Base-by-base conservation (phyloP, 805 yeast genomes). In the Starmera pachycereana region DNA sequence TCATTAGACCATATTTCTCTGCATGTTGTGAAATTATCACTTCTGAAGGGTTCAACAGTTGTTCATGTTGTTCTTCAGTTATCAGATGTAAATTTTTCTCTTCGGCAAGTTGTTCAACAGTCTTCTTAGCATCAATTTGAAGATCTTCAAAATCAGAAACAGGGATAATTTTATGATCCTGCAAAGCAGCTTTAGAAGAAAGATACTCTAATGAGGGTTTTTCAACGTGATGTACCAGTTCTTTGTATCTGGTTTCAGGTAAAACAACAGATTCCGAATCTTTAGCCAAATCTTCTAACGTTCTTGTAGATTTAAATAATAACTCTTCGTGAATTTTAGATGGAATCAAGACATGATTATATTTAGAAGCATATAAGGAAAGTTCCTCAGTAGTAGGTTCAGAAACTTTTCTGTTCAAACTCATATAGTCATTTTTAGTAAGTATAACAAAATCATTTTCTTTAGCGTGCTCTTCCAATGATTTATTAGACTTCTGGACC, bases 261-360 rank as follows among this genome's bases (percentile, higher is more conserved):
- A 60, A 37, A 13, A 61, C 38, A 30, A 40, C 43, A 32, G 47
- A 41, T 27, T 52, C 50, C 12, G 48, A 34, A 3, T 42, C 47
- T 36, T 39, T 41, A 30, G 47, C 41, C 10, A 35, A 18, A 29
- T 35, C 37, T 10, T 35, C 22, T 8, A 29, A 12, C 10, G 32
- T 28, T 14, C 28, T 35, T 35, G 30, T 3, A 19, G 60, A 55
- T 13, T 36, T 29, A 12, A 28, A 4, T 11, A 27, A 12, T 27
- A 35, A 28, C 4, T 25, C 31, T 10, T 22, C 12, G 37, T 49
- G 49, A 19, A 42, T 53, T 16, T 25, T 29, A 9, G 32, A 28
- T 7, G 44, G 43, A 9, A 56, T 43, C 41, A 49, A 46, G 12
- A 33, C 36, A 33, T 33, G 36, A 19, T 33, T 13, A 12, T 14